Evolutionary conservation across 306 rosid genomes (phyloP).

Genomic region (Senna tora): DNA sequence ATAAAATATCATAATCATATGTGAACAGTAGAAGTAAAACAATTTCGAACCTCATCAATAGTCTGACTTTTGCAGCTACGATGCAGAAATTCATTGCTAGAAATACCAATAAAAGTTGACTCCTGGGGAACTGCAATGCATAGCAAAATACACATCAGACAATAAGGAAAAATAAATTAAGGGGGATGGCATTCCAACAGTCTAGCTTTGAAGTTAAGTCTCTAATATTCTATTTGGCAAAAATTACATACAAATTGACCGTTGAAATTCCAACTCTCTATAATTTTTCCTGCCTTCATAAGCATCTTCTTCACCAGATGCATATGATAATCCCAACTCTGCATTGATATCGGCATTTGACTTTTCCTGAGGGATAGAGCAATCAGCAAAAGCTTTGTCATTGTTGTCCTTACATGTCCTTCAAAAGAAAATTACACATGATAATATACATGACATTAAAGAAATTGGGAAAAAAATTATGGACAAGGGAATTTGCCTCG

Average conservation of each 20-base stretch:
- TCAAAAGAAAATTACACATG: constrained; percentile 43
- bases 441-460: constrained; percentile 34
- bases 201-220: constrained; percentile 31
- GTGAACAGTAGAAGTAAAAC: constrained; percentile 35
- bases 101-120: constrained; percentile 63
- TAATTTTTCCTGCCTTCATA: constrained; percentile 53
- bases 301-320: constrained; percentile 88
- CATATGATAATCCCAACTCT: constrained; percentile 93
- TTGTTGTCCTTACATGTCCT: constrained; percentile 87
- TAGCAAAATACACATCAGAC: constrained; percentile 39
- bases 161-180: constrained; percentile 3
- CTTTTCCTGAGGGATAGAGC: constrained; percentile 92
- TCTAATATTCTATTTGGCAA: constrained; percentile 18
- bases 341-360: constrained; percentile 94
- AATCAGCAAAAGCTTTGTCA: constrained; percentile 72
- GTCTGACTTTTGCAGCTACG: constrained; percentile 82
- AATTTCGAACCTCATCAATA: constrained; percentile 77
- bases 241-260: constrained; percentile 55
- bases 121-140: constrained; percentile 68
- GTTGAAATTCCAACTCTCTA: constrained; percentile 61
- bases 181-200: constrained; percentile 15
- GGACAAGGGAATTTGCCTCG: constrained; percentile 5
- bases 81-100: constrained; percentile 82
- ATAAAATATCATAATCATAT: constrained; percentile 26
- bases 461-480: constrained; percentile 12